Percentiles rank a stretch among this genome's conserved stretches.
Evolutionary conservation across 2,329 filamentous ascomycete species (phyloP).

Genomic region (Corinectria fuckeliana): DNA sequence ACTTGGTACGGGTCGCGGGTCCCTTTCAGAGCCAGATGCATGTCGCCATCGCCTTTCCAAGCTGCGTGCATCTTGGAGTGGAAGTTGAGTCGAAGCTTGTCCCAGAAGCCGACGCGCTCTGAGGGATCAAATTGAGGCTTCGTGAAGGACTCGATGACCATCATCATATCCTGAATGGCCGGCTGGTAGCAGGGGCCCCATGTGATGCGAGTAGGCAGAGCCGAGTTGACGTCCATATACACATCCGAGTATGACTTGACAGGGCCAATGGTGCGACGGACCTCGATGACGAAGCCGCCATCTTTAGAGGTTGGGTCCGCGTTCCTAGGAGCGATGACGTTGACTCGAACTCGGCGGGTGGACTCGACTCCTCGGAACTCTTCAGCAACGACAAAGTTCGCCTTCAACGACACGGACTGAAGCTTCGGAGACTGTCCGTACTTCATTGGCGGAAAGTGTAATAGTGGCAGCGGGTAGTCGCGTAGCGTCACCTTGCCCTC

Average conservation of each 20-base stretch:
- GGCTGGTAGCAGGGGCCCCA: constrained; percentile 99
- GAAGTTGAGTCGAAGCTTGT: constrained; percentile 93
- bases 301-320: constrained; percentile 62
- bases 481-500: constrained; percentile 86
- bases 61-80: constrained; percentile 88
- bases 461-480: constrained; percentile 90
- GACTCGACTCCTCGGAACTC: constrained; percentile 86
- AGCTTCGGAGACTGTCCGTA: constrained; percentile 79
- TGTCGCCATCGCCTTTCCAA: constrained; percentile 95
- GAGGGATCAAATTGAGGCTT: constrained; percentile 95
- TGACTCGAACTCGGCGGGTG: constrained; percentile 78
- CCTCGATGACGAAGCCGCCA: constrained; percentile 80
- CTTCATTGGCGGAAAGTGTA: constrained; percentile 87
- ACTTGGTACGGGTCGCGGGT: constrained; percentile 92
- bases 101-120: constrained; percentile 96
- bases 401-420: constrained; percentile 82
- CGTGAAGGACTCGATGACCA: constrained; percentile 96
- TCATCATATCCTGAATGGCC: constrained; percentile 99
- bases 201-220: constrained; percentile 88
- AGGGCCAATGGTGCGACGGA: constrained; percentile 88
- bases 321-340: constrained; percentile 76
- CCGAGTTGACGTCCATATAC: constrained; percentile 89
- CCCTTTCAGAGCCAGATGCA: constrained; percentile 91
- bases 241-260: constrained; percentile 98
- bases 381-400: constrained; percentile 95